Conservation (phyloP, 495 filamentous ascomycete species). For the Cladorrhinum samala region DNA sequence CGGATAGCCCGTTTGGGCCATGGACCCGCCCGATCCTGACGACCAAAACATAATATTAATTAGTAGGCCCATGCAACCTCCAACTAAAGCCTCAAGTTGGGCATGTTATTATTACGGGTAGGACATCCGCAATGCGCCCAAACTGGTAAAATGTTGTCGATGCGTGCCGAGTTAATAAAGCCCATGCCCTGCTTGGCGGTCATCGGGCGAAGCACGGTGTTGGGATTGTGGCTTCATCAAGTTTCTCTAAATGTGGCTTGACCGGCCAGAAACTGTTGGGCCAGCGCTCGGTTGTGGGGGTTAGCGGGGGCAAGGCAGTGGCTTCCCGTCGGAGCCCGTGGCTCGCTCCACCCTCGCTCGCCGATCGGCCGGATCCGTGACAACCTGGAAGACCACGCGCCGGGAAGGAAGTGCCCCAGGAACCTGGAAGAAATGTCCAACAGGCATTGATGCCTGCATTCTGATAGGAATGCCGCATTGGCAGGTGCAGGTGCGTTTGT, state of each 20-base stretch:
- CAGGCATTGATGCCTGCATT: no score
- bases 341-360: not conserved
- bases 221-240: not conserved
- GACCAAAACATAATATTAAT: not conserved
- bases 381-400: no score
- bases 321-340: not conserved
- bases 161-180: not conserved
- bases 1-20: not conserved
- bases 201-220: not conserved
- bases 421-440: no score
- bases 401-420: no score
- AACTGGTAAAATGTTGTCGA: no score
- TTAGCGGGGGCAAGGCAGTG: not conserved
- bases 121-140: no score
- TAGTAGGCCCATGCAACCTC: no score
- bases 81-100: conserved; percentile 2
- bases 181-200: no score
- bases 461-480: no score
- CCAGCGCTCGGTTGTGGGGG: not conserved
- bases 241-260: not conserved
- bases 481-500: no score
- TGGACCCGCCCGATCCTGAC: not conserved
- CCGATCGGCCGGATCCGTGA: not conserved
- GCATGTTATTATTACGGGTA: conserved; percentile 1
- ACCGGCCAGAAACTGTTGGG: not conserved